A percentile compares a stretch with the other conserved stretches of the same genome.
These are phyloP conservation scores for Lophiotrema nucula DNA, from an alignment of 495 filamentous ascomycete genomes.

Conservation along the genomic window DNA sequence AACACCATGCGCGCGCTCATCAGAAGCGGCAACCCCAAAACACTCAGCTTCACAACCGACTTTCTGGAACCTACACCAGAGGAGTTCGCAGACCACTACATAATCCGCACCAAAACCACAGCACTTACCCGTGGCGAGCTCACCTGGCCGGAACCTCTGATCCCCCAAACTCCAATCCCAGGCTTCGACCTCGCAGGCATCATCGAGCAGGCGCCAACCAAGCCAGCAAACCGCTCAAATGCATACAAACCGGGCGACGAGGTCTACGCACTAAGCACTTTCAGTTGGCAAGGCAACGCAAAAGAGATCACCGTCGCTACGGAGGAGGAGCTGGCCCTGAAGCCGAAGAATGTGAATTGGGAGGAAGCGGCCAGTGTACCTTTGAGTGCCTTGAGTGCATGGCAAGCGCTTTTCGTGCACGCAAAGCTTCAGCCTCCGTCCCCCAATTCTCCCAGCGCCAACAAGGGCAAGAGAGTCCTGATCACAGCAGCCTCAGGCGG, in stretches of 20 bases:
- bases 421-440: conserved; percentile 33
- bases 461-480: conserved; percentile 45
- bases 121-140: conserved; percentile 60
- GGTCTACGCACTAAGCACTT: conserved; percentile 53
- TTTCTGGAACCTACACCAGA: conserved; percentile 4
- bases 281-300: conserved; percentile 52
- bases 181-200: conserved; percentile 58
- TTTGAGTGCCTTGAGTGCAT: conserved; percentile 55
- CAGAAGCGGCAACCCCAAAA: conserved; percentile 11
- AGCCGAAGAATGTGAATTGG: conserved; percentile 49
- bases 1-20: conserved; percentile 19
- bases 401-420: conserved; percentile 59
- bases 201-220: conserved; percentile 49
- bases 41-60: conserved; percentile 4
- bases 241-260: conserved; percentile 51
- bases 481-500: conserved; percentile 54
- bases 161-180: conserved; percentile 43
- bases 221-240: conserved; percentile 39
- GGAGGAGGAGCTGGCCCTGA: conserved; percentile 51
- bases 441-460: conserved; percentile 30
- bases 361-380: conserved; percentile 55
- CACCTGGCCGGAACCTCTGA: conserved; percentile 35
- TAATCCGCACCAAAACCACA: conserved; percentile 58
- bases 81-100: conserved; percentile 45
- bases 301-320: conserved; percentile 52